Evolutionary conservation across 148 eudicot species (phyloP), one percentile per base, ranked within the genome.

Genomic region (Salicornia ramosissima): DNA sequence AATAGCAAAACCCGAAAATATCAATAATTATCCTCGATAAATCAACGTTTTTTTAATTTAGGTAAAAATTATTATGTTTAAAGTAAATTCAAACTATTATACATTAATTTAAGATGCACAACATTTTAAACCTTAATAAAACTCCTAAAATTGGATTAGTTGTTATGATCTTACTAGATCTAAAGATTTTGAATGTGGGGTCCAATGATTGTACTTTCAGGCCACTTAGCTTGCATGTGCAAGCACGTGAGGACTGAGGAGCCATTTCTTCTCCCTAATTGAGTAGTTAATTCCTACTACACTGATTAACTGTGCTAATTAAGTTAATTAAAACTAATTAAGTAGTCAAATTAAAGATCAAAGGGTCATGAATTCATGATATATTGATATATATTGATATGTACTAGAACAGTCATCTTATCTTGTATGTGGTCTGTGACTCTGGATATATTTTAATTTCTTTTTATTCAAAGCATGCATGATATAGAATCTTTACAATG

Each of bases 201-300:
- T 36, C 74, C 33, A 18, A 5, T 6, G 52, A 24, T 10, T 64
- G 79, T 70, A 75, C 70, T 64, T 70, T 55, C n/a, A 53, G 47
- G 75, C 70, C 65, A 24, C 24, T 50, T 21, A 50, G 19, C 14
- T 46, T 55, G 67, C 79, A 76, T 76, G 79, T 76, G 79, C 60
- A 7, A 57, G 59, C 79, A 76, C 79, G 79, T 76, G 79, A 65
- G 65, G 47, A 39, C 46, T 62, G 47, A 62, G 66, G 25, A 67
- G 30, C 43, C 25, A 13, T n/a, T 26, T 28, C 62, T 12, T 57
- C 34, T 19, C 26, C 2, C 18, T 31, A 18, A 60, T 33, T 60
- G 12, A 33, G 24, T 60, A 18, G 25, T 60, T 60, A 34, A 34
- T 34, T 19, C 43, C 64, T 16, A 59, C 42, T 59, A 31, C 43